Percentiles rank a stretch among this genome's conserved stretches.
phyloP scores from a whole-genome alignment of 1,139 yeast species.

The Nakaseomyces sp. region DNA sequence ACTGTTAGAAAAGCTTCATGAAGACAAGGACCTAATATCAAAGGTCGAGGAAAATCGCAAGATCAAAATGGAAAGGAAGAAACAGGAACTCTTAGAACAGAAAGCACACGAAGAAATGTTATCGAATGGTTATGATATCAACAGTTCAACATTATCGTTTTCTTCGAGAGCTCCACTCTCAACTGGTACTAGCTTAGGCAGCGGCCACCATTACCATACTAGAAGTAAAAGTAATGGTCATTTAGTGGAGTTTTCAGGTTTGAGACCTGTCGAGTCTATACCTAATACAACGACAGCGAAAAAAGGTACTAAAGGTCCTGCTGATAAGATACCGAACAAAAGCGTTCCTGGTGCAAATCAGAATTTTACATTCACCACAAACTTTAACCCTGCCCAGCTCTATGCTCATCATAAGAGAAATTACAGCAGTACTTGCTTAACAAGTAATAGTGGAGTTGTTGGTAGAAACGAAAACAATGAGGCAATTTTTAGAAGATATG shows the following conservation, averaged over 20 bases:
- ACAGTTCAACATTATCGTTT: conserved; percentile 6
- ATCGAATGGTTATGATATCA: neutral
- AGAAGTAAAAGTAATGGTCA: conserved; percentile 29
- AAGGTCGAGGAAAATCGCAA: conserved; percentile 23
- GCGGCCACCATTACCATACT: conserved; percentile 25
- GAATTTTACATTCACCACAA: conserved; percentile 1
- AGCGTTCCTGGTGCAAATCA: neutral
- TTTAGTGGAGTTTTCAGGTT: conserved; percentile 15
- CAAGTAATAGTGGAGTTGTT: conserved; percentile 30
- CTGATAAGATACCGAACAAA: neutral
- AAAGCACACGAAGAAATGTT: conserved; percentile 1
- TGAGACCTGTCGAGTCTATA: conserved; percentile 20
- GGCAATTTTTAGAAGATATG: conserved; percentile 62
- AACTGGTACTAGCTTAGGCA: conserved; percentile 1
- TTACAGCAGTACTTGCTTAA: conserved; percentile 30
- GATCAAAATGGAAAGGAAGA: conserved; percentile 14
- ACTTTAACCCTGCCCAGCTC: conserved; percentile 21
- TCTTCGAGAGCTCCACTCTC: neutral
- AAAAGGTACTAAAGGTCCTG: neutral
- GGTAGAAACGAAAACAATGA: conserved; percentile 31
- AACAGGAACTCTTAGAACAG: conserved; percentile 10
- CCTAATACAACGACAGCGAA: neutral
- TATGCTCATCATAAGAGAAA: conserved; percentile 32
- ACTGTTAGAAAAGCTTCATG: conserved; percentile 46
- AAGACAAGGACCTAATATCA: conserved; percentile 31